Evolutionary conservation across 352 stramenopile genomes (phyloP), one percentile per base, ranked within the genome.

Genomic region (Globisporangium solare): DNA sequence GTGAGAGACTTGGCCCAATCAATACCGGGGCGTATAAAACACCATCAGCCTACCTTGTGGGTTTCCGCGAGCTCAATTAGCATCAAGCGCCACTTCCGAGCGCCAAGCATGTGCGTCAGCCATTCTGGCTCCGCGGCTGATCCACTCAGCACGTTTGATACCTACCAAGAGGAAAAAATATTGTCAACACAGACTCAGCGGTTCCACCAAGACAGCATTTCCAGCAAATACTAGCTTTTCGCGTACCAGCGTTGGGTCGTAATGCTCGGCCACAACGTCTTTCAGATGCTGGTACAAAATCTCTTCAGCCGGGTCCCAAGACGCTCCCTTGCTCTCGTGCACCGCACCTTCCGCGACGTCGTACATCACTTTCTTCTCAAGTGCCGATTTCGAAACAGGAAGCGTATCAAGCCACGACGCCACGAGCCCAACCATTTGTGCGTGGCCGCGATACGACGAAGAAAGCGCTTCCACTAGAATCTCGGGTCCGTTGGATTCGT

Each of bases 401-500:
- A 89, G 51, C 20, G 68, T 69, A 41, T 95, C 83, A 42, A 95
- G 63, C 85, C 85, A 95, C 20, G 79, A 89, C 6, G 79, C 82
- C n/a, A 93, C 74, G 4, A 95, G 71, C 0, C 78, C 76, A n/a
- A 92, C 84, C 83, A 95, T 93, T 59, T 95, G 82, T 8, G 85
- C 82, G 59, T 95, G 83, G 6, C 85, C 85, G 52, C 85, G 81
- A 40, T 95, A 95, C 12, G 85, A 93, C 14, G 80, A 88, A 47
- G 85, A 95, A 8, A 95, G 71, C 43, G 90, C 86, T 56, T 95
- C 84, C 15, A 95, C 85, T 0, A 95, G 63, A 47, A 95, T 88
- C 58, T 95, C 85, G 5, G 85, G 85, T 6, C 85, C 85, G 57
- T 95, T 86, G 2, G 81, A 77, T 21, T 88, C 83, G 2, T 79